Evolutionary conservation across 208 protist genomes (phyloP).

Genomic region (Trypanosoma mega): DNA sequence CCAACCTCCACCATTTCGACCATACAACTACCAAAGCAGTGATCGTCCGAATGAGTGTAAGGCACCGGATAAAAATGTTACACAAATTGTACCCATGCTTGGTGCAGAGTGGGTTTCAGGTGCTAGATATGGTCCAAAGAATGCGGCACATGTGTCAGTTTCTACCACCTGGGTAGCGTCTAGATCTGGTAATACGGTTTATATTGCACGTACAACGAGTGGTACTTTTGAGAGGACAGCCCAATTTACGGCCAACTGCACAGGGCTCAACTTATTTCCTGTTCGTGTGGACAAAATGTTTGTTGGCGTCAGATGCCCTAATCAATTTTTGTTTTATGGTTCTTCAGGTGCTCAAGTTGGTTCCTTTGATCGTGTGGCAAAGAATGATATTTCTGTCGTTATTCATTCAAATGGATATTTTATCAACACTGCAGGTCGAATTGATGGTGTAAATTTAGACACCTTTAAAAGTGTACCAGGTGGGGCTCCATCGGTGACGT

Average conservation of each 20-base stretch:
- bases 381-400: constrained; percentile 4
- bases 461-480: constrained; percentile 2
- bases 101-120: constrained; percentile 15
- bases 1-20: neutral
- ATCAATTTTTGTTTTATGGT: constrained; percentile 5
- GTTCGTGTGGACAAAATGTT: neutral
- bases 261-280: constrained; percentile 5
- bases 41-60: constrained; percentile 19
- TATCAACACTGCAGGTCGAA: constrained; percentile 6
- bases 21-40: constrained; percentile 18
- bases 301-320: constrained; percentile 12
- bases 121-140: neutral
- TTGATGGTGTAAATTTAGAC: constrained; percentile 17
- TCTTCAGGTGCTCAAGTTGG: neutral
- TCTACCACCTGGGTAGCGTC: neutral
- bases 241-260: neutral
- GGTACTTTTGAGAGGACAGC: constrained; percentile 7
- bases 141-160: neutral
- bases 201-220: constrained; percentile 1
- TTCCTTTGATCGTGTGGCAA: neutral
- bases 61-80: neutral
- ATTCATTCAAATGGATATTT: constrained; percentile 15
- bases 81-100: neutral
- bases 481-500: neutral
- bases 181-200: neutral